phyloP scores from a whole-genome alignment of 164 flowering plant species.

The Liquidambar formosana region DNA sequence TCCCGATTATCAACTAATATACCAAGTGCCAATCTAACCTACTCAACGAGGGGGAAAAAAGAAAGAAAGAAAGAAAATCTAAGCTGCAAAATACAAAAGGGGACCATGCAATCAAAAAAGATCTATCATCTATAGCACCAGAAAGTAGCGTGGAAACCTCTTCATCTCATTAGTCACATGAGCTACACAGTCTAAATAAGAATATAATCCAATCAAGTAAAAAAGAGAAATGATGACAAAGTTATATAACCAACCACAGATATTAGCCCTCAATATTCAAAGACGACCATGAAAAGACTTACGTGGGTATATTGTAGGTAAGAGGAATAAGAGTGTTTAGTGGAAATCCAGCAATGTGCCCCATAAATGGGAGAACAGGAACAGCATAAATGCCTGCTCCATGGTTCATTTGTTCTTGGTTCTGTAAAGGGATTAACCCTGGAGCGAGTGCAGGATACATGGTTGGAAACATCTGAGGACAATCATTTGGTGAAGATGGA shows the following conservation, averaged over 20 bases:
- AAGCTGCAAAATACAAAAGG: background rate
- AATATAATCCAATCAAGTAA: background rate
- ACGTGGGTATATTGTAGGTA: slow-evolving; percentile 79
- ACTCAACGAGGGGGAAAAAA: background rate
- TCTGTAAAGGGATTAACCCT: slow-evolving; percentile 41
- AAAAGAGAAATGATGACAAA: background rate
- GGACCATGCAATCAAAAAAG: background rate
- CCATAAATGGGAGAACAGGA: slow-evolving; percentile 60
- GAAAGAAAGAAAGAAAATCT: no score
- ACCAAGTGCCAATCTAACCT: background rate
- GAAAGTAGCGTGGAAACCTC: background rate
- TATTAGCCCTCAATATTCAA: background rate
- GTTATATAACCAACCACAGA: background rate
- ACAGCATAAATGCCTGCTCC: slow-evolving; percentile 95
- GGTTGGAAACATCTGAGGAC: slow-evolving; percentile 53
- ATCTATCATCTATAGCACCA: background rate
- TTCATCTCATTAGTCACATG: slow-evolving; percentile 1
- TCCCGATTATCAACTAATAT: background rate
- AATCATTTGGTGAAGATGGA: slow-evolving; percentile 36
- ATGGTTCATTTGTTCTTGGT: slow-evolving; percentile 60
- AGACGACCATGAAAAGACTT: slow-evolving; percentile 30
- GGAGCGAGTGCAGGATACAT: slow-evolving; percentile 72
- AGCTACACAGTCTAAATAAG: background rate
- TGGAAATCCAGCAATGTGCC: slow-evolving; percentile 59
- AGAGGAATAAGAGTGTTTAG: slow-evolving; percentile 76